Evolutionary conservation across 192 early-diverging fungal species (phyloP).

Genomic region (Podochytrium sp.): DNA sequence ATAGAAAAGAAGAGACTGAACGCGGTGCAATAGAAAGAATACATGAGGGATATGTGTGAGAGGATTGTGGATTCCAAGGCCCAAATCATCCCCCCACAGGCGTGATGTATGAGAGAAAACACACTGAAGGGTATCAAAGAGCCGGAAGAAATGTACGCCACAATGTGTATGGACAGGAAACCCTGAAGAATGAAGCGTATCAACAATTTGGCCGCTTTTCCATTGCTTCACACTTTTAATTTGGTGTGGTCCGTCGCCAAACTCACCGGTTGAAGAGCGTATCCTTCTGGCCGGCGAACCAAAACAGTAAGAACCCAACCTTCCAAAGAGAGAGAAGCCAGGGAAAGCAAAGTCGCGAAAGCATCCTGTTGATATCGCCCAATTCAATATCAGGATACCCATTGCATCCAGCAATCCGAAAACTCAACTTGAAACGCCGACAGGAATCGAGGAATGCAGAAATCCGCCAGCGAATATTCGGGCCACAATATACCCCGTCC

Average conservation of each 20-base stretch:
- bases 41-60: background rate
- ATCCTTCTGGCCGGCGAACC: background rate
- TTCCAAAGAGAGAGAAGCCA: background rate
- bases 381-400: background rate
- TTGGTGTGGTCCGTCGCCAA: background rate
- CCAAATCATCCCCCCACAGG: background rate
- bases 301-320: conserved; percentile 11
- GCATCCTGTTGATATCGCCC: background rate
- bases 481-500: background rate
- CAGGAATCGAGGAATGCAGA: background rate
- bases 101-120: background rate
- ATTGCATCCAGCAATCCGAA: background rate
- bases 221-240: background rate
- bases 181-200: background rate
- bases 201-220: background rate
- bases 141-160: background rate
- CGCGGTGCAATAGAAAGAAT: background rate
- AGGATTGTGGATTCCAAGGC: background rate
- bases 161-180: conserved; percentile 6
- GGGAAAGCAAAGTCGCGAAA: background rate
- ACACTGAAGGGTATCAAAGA: conserved; percentile 4
- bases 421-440: background rate
- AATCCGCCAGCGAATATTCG: background rate
- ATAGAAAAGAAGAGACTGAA: background rate
- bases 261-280: background rate